These are phyloP conservation scores for Lagerstroemia speciosa DNA, from an alignment of 345 rosid species.

Conservation along the genomic window DNA sequence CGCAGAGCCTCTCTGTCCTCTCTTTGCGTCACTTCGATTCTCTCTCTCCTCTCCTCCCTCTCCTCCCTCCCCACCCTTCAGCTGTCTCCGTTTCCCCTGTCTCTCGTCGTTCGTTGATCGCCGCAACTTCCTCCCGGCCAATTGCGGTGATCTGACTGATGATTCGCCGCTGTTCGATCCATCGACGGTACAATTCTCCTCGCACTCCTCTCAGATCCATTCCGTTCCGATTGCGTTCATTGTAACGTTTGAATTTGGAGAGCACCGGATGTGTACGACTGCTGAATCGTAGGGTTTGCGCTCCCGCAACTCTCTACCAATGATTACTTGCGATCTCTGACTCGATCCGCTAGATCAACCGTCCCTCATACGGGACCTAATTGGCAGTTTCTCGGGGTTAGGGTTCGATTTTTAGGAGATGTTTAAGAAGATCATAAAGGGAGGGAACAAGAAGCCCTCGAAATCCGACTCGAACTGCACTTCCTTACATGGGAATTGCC, in stretches of 20 bases:
- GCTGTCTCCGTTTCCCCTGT: not conserved
- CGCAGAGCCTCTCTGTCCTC: not conserved
- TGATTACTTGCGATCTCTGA: not conserved
- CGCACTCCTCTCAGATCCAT: not conserved
- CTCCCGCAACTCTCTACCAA: not conserved
- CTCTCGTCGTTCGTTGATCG: not conserved
- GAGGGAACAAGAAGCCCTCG: constrained; percentile 38
- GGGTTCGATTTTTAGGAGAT: constrained; percentile 15
- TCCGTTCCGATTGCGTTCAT: not conserved
- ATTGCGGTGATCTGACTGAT: constrained; percentile 2
- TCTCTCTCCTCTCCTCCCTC: not conserved
- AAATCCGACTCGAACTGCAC: constrained; percentile 26
- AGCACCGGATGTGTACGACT: not conserved
- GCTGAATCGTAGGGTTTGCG: not conserved
- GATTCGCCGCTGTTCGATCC: not conserved
- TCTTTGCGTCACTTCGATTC: not conserved
- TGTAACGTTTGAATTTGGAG: not conserved
- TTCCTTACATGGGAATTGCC: constrained; percentile 7
- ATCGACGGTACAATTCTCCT: not conserved
- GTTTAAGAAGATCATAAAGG: constrained; percentile 49
- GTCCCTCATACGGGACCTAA: not conserved
- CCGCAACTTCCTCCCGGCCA: not conserved
- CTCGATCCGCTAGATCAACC: not conserved
- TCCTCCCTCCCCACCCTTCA: not conserved
- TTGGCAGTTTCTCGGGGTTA: constrained; percentile 5